Conservation (phyloP, 2,329 filamentous ascomycete genomes). For the Huntiella bhutanensis region DNA sequence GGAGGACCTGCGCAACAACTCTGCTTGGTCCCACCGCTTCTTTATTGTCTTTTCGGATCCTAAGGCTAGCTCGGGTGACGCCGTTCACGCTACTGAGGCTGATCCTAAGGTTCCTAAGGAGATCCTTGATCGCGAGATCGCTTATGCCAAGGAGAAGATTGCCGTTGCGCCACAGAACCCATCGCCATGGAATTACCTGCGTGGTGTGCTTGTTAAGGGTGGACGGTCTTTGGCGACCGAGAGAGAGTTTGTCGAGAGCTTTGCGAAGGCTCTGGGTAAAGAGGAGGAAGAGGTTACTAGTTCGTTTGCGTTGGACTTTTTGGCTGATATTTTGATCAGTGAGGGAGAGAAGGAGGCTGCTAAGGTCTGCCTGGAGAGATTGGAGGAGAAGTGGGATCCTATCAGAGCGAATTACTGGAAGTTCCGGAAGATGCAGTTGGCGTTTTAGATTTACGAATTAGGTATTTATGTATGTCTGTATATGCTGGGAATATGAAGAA, state of each 20-base stretch:
- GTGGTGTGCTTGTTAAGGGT: slow-evolving; percentile 53
- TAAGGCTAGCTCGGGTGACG: slow-evolving; percentile 25
- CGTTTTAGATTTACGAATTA: slow-evolving; percentile 11
- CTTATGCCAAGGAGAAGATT: slow-evolving; percentile 56
- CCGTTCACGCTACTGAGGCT: slow-evolving; percentile 26
- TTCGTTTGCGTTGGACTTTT: slow-evolving; percentile 49
- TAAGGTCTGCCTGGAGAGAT: slow-evolving; percentile 46
- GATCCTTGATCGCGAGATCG: slow-evolving; percentile 55
- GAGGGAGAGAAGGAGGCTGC: slow-evolving; percentile 42
- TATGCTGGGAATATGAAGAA: background rate
- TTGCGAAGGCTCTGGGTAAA: slow-evolving; percentile 29
- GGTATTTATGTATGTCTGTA: background rate
- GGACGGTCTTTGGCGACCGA: slow-evolving; percentile 29
- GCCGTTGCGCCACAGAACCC: slow-evolving; percentile 76
- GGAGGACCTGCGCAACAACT: slow-evolving; percentile 83
- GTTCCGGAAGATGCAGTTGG: slow-evolving; percentile 24
- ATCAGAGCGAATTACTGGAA: slow-evolving; percentile 87
- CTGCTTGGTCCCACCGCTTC: slow-evolving; percentile 93
- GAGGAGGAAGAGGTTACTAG: slow-evolving; percentile 34
- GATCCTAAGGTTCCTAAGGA: slow-evolving; percentile 40
- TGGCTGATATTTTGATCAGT: slow-evolving; percentile 49
- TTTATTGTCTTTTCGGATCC: slow-evolving; percentile 67
- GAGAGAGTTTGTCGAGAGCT: slow-evolving; percentile 30
- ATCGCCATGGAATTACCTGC: slow-evolving; percentile 82
- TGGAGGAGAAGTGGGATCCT: slow-evolving; percentile 78